Conservation (phyloP, 768 basidiomycete species). For the Suillus placidus region DNA sequence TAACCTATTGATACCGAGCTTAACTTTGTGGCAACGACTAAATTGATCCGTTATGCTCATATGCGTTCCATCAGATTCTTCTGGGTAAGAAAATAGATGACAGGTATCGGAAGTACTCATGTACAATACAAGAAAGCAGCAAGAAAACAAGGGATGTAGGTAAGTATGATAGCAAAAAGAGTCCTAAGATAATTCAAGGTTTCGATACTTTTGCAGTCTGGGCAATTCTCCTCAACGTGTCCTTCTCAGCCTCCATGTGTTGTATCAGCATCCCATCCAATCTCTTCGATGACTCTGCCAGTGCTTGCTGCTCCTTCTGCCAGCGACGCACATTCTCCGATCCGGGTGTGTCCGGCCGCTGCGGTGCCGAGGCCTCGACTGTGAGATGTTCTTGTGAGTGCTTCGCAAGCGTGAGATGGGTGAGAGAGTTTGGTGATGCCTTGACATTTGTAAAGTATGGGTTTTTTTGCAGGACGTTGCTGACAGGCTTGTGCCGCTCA, state of each 20-base stretch:
- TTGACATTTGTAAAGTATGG: slow-evolving; percentile 54
- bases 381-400: slow-evolving; percentile 46
- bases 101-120: slow-evolving; percentile 19
- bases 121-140: slow-evolving; percentile 30
- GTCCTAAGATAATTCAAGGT: slow-evolving; percentile 21
- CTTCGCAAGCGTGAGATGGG: slow-evolving; percentile 37
- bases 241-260: slow-evolving; percentile 84
- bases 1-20: slow-evolving; percentile 6
- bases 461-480: slow-evolving; percentile 46
- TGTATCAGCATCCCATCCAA: slow-evolving; percentile 80
- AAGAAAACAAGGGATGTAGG: slow-evolving; percentile 7
- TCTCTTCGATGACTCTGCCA: slow-evolving; percentile 61
- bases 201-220: slow-evolving; percentile 41
- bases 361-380: slow-evolving; percentile 14
- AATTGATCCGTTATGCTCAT: neutral
- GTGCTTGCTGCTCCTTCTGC: slow-evolving; percentile 35
- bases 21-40: slow-evolving; percentile 1
- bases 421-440: slow-evolving; percentile 33
- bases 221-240: slow-evolving; percentile 78
- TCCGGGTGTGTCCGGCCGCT: slow-evolving; percentile 20
- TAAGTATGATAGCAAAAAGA: slow-evolving; percentile 7
- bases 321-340: slow-evolving; percentile 30
- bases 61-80: neutral
- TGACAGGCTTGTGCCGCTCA: slow-evolving; percentile 53
- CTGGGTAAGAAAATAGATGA: slow-evolving; percentile 18